A percentile compares a stretch with the other conserved stretches of the same genome.
phyloP scores from a whole-genome alignment of 345 rosid species.

The Sisymbrium altissimum region DNA sequence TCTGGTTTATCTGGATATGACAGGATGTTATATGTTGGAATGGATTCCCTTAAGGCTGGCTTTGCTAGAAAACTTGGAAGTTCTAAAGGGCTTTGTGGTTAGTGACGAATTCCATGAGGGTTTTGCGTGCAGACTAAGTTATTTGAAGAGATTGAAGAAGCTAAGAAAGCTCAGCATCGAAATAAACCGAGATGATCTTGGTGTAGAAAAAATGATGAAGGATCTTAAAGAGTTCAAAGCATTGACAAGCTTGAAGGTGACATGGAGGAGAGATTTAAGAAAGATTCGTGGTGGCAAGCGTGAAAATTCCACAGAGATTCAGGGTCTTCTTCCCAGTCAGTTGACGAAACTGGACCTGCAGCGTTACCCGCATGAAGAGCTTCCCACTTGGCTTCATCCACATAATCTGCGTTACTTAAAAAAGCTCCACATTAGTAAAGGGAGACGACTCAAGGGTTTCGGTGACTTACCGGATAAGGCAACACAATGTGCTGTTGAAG shows the following conservation, averaged over 20 bases:
- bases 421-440: slow-evolving; percentile 33
- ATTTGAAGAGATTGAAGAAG: slow-evolving; percentile 7
- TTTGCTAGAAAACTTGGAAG: slow-evolving; percentile 35
- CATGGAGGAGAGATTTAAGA: slow-evolving; percentile 27
- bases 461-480: background rate
- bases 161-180: slow-evolving; percentile 41
- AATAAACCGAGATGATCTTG: background rate
- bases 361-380: slow-evolving; percentile 21
- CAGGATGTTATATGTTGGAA: slow-evolving; percentile 46
- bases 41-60: slow-evolving; percentile 38
- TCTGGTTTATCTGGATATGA: slow-evolving; percentile 41
- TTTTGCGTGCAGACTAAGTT: background rate
- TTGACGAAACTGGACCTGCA: slow-evolving; percentile 30
- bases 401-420: background rate
- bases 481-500: background rate
- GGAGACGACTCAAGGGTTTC: slow-evolving; percentile 16
- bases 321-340: background rate
- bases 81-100: slow-evolving; percentile 57
- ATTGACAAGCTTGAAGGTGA: slow-evolving; percentile 28
- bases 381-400: slow-evolving; percentile 32
- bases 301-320: background rate
- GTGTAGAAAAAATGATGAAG: background rate
- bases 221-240: background rate
- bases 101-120: background rate
- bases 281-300: background rate